Evolutionary conservation across 2,329 filamentous ascomycete species (phyloP).

Genomic region (Tolypocladium ovalisporum): DNA sequence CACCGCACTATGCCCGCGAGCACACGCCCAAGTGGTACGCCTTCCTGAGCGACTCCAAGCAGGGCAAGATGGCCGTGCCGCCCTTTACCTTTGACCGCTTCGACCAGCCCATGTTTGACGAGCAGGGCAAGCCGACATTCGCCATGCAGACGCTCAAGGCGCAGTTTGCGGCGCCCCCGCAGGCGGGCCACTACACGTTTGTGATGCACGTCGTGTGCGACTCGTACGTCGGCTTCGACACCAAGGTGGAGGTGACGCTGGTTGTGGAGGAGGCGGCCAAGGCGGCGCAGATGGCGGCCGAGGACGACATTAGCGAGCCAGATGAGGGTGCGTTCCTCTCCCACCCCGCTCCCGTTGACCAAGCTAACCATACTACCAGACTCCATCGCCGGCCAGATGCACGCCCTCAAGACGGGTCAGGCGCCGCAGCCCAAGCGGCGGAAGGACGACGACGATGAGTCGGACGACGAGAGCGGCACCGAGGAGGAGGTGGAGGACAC

Average conservation of each 20-base stretch:
- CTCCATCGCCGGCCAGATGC: conserved; percentile 85
- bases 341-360: background rate
- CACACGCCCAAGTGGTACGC: conserved; percentile 88
- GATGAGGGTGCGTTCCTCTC: conserved; percentile 68
- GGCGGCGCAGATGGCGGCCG: conserved; percentile 66
- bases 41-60: conserved; percentile 88
- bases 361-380: conserved; percentile 39
- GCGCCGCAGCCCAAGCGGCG: conserved; percentile 48
- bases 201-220: conserved; percentile 91
- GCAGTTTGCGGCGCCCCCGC: conserved; percentile 89
- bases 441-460: conserved; percentile 41
- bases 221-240: conserved; percentile 89
- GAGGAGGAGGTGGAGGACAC: conserved; percentile 55
- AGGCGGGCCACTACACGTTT: conserved; percentile 88
- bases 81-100: conserved; percentile 93
- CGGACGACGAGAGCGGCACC: conserved; percentile 73
- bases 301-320: conserved; percentile 95
- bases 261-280: conserved; percentile 83
- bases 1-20: conserved; percentile 82
- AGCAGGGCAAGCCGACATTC: conserved; percentile 77
- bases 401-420: conserved; percentile 64
- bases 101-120: conserved; percentile 76
- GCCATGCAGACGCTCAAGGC: conserved; percentile 94
- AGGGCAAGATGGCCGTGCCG: conserved; percentile 91
- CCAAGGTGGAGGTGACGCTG: conserved; percentile 80